A percentile compares a stretch with the other conserved stretches of the same genome.
Evolutionary conservation across 352 stramenopile genomes (phyloP).

Genomic region (Saprolegnia diclina): DNA sequence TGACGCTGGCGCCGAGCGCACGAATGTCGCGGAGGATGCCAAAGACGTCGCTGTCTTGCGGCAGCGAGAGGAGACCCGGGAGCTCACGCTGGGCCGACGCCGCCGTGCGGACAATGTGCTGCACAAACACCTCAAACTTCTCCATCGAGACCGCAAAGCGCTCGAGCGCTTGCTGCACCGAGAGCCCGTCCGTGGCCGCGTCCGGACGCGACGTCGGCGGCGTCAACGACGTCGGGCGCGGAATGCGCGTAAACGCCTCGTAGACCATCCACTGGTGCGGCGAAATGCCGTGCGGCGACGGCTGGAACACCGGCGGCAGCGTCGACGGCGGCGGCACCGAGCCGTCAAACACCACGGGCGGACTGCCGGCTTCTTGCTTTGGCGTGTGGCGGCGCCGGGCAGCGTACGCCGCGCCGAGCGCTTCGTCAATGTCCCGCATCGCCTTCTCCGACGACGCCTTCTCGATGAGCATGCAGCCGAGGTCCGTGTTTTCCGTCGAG

Average conservation of each 20-base stretch:
- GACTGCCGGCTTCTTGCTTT: conserved; percentile 49
- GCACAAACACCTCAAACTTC: conserved; percentile 84
- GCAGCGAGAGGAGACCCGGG: conserved; percentile 60
- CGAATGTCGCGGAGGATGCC: conserved; percentile 72
- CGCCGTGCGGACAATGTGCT: conserved; percentile 76
- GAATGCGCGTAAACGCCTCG: conserved; percentile 95
- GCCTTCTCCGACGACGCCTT: conserved; percentile 99
- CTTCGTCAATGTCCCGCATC: conserved; percentile 97
- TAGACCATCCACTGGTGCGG: conserved; percentile 95
- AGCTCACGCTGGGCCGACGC: conserved; percentile 67
- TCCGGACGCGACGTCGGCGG: conserved; percentile 31
- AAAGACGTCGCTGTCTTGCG: conserved; percentile 79
- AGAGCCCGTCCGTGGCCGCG: conserved; percentile 41
- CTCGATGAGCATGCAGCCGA: conserved; percentile 99
- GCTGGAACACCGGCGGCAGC: conserved; percentile 93
- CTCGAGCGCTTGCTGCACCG: conserved; percentile 62
- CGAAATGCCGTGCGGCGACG: conserved; percentile 88
- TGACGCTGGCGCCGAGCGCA: conserved; percentile 64
- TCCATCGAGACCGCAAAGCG: conserved; percentile 80
- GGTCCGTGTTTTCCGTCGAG: conserved; percentile 97
- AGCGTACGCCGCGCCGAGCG: conserved; percentile 80
- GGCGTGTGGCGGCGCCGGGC: conserved; percentile 56
- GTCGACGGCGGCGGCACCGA: conserved; percentile 59
- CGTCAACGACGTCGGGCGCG: conserved; percentile 81
- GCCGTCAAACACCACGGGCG: conserved; percentile 57